Percentiles rank a stretch among this genome's conserved stretches.
phyloP scores from a whole-genome alignment of 106 monocot genomes.

The Allium cepa region DNA sequence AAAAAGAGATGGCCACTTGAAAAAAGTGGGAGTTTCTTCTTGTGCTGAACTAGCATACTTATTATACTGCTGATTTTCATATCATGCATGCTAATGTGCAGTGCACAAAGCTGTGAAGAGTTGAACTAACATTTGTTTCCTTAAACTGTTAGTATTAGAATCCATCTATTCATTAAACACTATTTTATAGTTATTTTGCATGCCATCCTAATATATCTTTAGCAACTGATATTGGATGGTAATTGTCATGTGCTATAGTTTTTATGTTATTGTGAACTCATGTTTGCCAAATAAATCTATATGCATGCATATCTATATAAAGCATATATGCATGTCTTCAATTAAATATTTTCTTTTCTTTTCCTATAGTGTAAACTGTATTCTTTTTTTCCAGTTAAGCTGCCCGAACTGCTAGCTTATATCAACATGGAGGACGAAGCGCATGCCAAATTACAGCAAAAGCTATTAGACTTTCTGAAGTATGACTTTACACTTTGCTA shows the following conservation, averaged over 20 bases:
- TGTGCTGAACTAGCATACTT: no score
- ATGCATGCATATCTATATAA: not conserved
- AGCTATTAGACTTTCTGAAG: constrained; percentile 84
- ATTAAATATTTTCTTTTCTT: not conserved
- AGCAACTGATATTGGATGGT: no score
- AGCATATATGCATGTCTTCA: not conserved
- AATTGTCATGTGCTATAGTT: not conserved
- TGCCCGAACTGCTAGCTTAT: constrained; percentile 78
- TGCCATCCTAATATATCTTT: no score
- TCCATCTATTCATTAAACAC: no score
- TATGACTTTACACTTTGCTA: constrained; percentile 17
- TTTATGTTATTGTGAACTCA: not conserved
- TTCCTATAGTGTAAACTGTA: not conserved
- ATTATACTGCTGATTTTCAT: no score
- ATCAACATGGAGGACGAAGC: constrained; percentile 96
- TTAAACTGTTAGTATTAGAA: no score
- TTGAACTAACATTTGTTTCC: no score
- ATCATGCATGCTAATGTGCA: no score
- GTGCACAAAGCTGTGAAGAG: no score
- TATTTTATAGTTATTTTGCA: no score
- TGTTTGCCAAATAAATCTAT: not conserved
- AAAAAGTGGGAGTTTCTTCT: no score
- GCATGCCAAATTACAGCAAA: constrained; percentile 65
- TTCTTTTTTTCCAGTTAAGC: constrained; percentile 57
- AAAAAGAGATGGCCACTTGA: no score